A percentile compares a stretch with the other conserved stretches of the same genome.
Conservation (phyloP, 2,329 filamentous ascomycete species). For the Aspergillus tamarii region DNA sequence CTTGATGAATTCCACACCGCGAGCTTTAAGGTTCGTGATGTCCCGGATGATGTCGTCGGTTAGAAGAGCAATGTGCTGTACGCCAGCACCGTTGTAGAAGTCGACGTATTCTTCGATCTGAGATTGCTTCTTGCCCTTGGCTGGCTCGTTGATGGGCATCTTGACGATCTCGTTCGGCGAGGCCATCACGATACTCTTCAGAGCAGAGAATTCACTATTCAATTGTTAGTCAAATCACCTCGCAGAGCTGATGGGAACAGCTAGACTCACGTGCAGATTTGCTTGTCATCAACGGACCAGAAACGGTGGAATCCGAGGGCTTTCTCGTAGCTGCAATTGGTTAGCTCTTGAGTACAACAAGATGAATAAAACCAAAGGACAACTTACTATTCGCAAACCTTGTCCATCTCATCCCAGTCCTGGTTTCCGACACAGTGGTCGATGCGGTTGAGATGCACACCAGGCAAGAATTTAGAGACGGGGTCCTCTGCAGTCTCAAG, state of each 20-base stretch:
- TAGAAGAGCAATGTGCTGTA: slow-evolving; percentile 89
- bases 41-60: slow-evolving; percentile 77
- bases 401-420: slow-evolving; percentile 86
- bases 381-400: slow-evolving; percentile 61
- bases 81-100: slow-evolving; percentile 86
- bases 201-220: slow-evolving; percentile 73
- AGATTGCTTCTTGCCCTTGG: slow-evolving; percentile 82
- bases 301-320: slow-evolving; percentile 93
- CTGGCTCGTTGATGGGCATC: slow-evolving; percentile 98
- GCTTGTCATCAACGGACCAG: slow-evolving; percentile 93
- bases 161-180: slow-evolving; percentile 84
- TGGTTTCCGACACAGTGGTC: slow-evolving; percentile 99
- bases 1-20: slow-evolving; percentile 89
- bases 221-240: slow-evolving; percentile 5
- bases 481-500: slow-evolving; percentile 54
- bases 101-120: slow-evolving; percentile 94
- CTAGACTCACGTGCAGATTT: slow-evolving; percentile 70
- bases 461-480: slow-evolving; percentile 57
- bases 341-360: background rate
- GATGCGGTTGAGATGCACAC: slow-evolving; percentile 71
- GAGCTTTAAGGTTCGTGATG: slow-evolving; percentile 77
- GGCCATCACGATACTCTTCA: slow-evolving; percentile 89
- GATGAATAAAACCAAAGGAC: background rate
- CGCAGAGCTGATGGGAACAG: too few relatives aligned
- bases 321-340: slow-evolving; percentile 70